Evolutionary conservation across 2,329 filamentous ascomycete genomes (phyloP).

Genomic region (Cercospora sp.): DNA sequence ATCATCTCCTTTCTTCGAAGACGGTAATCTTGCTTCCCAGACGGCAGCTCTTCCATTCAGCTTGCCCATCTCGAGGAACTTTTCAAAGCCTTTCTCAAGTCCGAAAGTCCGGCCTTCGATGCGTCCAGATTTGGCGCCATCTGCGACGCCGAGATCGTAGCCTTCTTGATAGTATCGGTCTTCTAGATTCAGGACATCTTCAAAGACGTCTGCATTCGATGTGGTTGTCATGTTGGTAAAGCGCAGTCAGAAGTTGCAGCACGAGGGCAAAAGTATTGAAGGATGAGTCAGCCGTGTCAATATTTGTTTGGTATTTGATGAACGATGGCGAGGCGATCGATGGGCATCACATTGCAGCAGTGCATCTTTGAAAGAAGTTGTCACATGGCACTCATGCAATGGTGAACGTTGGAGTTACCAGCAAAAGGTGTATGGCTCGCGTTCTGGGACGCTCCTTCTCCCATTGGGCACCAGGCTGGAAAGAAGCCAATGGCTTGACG

Average conservation of each 20-base stretch:
- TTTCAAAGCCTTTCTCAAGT: conserved; percentile 89
- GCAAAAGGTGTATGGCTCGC: background rate
- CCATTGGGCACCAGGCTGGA: background rate
- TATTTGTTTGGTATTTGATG: background rate
- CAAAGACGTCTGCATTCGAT: conserved; percentile 46
- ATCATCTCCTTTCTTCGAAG: too few relatives aligned
- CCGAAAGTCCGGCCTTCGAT: conserved; percentile 90
- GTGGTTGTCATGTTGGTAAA: conserved; percentile 12
- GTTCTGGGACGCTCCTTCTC: background rate
- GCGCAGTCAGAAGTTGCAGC: background rate
- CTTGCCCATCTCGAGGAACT: conserved; percentile 77
- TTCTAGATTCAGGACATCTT: conserved; percentile 61
- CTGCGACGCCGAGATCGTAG: conserved; percentile 70
- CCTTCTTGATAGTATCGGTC: conserved; percentile 79
- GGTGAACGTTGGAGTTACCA: background rate
- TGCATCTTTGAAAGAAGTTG: background rate
- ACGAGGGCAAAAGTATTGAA: background rate
- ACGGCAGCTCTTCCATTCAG: conserved; percentile 76
- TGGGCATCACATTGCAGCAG: background rate
- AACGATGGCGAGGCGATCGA: too few relatives aligned
- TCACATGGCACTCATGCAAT: background rate
- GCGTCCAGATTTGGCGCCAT: conserved; percentile 75
- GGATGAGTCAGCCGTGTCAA: conserved; percentile 1
- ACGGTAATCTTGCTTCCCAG: conserved; percentile 74
- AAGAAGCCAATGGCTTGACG: background rate